These are phyloP conservation scores for Symbiodinium natans DNA, from an alignment of 73 alveolate species.

Conservation along the genomic window DNA sequence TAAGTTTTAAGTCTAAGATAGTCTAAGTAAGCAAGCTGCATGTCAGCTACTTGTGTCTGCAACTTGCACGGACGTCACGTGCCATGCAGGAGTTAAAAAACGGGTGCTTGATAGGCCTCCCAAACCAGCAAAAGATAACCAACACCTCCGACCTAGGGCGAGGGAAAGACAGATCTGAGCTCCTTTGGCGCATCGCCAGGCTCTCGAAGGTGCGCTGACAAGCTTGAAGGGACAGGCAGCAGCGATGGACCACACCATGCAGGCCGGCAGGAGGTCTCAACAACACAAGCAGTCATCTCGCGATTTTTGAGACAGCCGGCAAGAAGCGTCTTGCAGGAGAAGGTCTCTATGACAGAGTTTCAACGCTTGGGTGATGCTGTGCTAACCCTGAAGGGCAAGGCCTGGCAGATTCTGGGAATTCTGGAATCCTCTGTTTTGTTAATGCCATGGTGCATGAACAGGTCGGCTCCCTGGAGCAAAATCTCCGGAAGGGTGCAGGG, in stretches of 20 bases:
- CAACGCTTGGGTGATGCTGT: conserved; percentile 78
- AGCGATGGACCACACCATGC: conserved; percentile 60
- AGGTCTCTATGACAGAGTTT: conserved; percentile 60
- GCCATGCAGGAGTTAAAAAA: no score
- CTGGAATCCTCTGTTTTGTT: no score
- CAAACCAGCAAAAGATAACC: no score
- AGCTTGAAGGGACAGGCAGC: conserved; percentile 75
- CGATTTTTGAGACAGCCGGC: no score
- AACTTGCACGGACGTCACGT: no score
- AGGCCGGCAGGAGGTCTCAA: not conserved
- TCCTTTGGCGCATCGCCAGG: no score
- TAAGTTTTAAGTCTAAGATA: no score
- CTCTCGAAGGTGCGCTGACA: conserved; percentile 65
- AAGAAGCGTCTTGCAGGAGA: conserved; percentile 6
- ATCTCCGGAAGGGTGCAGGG: conserved; percentile 84
- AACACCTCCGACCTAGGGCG: no score
- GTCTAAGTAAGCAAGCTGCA: no score
- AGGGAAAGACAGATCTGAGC: no score
- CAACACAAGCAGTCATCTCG: not conserved
- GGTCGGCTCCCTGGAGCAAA: conserved; percentile 87
- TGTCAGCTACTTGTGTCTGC: no score
- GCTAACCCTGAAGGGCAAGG: conserved; percentile 79
- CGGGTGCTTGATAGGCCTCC: no score
- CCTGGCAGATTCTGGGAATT: not conserved
- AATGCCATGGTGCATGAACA: not conserved